Conservation (phyloP, 148 eudicot species). For the Heliamphora exappendiculata region DNA sequence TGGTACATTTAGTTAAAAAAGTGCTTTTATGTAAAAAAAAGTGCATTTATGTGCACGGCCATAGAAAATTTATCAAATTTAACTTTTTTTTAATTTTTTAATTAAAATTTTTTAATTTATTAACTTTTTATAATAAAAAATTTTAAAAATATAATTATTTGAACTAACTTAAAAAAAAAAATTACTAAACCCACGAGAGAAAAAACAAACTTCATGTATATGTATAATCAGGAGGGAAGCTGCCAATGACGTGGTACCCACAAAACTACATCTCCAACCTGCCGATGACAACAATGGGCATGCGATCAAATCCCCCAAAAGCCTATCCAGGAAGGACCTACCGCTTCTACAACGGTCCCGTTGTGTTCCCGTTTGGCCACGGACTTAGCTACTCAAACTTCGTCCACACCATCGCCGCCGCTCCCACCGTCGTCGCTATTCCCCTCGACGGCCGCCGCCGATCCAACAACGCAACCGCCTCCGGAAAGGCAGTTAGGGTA, state of each 20-base stretch:
- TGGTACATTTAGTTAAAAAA: no score
- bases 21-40: no score
- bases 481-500: slow-evolving; percentile 43
- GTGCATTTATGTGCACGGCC: no score
- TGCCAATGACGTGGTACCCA: slow-evolving; percentile 96
- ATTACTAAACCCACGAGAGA: no score
- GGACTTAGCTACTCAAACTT: slow-evolving; percentile 78
- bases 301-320: slow-evolving; percentile 49
- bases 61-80: no score
- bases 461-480: slow-evolving; percentile 24
- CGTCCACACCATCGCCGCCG: slow-evolving; percentile 38
- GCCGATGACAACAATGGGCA: slow-evolving; percentile 94
- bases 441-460: slow-evolving; percentile 53
- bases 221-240: slow-evolving; percentile 76
- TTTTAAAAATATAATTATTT: no score
- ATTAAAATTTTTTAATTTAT: no score
- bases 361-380: slow-evolving; percentile 79
- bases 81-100: no score
- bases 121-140: no score
- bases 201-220: background rate
- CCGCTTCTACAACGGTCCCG: slow-evolving; percentile 74
- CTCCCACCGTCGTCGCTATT: slow-evolving; percentile 41
- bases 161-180: no score
- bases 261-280: slow-evolving; percentile 72
- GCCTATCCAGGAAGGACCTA: slow-evolving; percentile 85